Evolutionary conservation across 768 basidiomycete species (phyloP).

Genomic region (Suillus spraguei): DNA sequence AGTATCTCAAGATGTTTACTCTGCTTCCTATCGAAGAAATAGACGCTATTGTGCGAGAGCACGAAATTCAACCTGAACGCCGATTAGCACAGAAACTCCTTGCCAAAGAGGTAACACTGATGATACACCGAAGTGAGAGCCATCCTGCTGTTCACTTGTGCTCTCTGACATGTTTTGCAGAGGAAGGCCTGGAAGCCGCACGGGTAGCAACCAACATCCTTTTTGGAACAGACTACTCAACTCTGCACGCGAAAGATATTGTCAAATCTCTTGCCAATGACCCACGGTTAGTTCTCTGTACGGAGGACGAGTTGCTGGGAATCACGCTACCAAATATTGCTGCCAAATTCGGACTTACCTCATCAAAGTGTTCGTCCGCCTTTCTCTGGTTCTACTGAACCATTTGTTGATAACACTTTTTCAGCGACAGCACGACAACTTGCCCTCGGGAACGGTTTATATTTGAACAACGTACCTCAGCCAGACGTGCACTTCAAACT

Average conservation of each 20-base stretch:
- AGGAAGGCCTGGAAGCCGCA: constrained; percentile 42
- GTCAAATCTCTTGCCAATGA: constrained; percentile 64
- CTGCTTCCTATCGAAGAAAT: constrained; percentile 66
- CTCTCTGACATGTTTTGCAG: constrained; percentile 27
- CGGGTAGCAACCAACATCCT: constrained; percentile 47
- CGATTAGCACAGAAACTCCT: constrained; percentile 53
- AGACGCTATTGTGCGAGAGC: constrained; percentile 53
- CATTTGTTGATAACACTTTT: constrained; percentile 12
- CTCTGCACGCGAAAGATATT: constrained; percentile 58
- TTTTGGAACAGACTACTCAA: constrained; percentile 40
- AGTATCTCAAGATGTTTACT: constrained; percentile 83
- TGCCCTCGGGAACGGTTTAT: constrained; percentile 66
- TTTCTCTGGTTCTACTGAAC: constrained; percentile 1
- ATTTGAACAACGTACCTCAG: constrained; percentile 66
- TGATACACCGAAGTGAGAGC: constrained; percentile 57
- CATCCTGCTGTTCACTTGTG: neutral
- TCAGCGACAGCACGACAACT: constrained; percentile 68
- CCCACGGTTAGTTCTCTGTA: constrained; percentile 59
- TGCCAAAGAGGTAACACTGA: constrained; percentile 59
- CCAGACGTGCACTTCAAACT: constrained; percentile 50
- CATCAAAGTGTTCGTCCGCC: constrained; percentile 61
- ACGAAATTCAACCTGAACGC: constrained; percentile 52
- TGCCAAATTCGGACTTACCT: constrained; percentile 54
- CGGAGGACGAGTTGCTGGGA: constrained; percentile 51
- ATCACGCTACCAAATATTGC: constrained; percentile 64